Evolutionary conservation across 225 moss, liverwort and hornwort genomes (phyloP).

Genomic region (Neckera pumila): DNA sequence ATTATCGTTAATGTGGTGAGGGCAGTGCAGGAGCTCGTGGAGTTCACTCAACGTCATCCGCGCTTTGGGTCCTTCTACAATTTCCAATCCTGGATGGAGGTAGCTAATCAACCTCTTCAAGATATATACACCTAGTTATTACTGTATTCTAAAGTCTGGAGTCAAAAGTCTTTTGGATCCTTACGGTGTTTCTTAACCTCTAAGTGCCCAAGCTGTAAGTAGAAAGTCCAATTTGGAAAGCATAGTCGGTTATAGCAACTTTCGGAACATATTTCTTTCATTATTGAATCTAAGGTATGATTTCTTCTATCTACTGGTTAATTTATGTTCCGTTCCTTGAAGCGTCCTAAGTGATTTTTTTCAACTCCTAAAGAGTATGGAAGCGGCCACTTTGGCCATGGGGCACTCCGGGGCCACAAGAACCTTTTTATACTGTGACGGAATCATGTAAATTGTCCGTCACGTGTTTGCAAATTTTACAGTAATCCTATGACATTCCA

Average conservation of each 20-base stretch:
- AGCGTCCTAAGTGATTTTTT: background rate
- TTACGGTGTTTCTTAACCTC: background rate
- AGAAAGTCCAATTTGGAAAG: background rate
- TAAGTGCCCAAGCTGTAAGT: background rate
- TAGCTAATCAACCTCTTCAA: background rate
- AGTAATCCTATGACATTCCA: background rate
- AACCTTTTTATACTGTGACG: background rate
- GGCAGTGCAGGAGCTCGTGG: conserved; percentile 52
- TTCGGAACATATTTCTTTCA: background rate
- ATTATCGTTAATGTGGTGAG: conserved; percentile 11
- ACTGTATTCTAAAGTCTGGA: background rate
- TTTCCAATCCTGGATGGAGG: conserved; percentile 50
- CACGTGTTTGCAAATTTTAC: background rate
- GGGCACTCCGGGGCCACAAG: background rate
- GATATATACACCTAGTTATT: background rate
- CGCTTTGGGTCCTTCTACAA: conserved; percentile 31
- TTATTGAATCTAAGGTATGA: background rate
- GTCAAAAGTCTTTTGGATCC: background rate
- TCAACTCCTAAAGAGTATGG: background rate
- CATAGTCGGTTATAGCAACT: background rate
- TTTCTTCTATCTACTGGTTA: background rate
- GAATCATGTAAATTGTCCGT: background rate
- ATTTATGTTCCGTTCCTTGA: background rate
- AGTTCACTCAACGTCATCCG: conserved; percentile 27
- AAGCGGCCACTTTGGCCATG: background rate